Evolutionary conservation across 345 rosid species (phyloP).

Genomic region (Eucalyptus polybractea): DNA sequence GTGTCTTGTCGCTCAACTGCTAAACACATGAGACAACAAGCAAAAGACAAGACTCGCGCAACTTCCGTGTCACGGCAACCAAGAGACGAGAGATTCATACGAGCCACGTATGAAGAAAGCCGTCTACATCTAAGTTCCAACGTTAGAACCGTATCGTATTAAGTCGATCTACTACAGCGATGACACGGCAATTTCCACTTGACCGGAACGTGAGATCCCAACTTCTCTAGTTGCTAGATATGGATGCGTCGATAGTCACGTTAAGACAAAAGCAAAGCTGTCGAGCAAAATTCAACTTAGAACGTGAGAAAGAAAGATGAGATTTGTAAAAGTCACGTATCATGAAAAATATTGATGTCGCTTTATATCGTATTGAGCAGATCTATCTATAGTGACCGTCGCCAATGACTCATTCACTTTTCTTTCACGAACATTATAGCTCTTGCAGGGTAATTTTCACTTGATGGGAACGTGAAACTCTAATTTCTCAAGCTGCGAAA

Average conservation of each 20-base stretch:
- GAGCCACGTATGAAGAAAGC: background rate
- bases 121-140: background rate
- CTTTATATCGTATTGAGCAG: no score
- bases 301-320: accelerated
- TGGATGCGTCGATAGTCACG: background rate
- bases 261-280: background rate
- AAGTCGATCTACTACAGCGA: background rate
- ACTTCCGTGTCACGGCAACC: background rate
- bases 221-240: background rate
- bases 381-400: accelerated
- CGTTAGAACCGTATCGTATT: background rate
- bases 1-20: background rate
- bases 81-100: background rate
- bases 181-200: background rate
- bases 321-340: background rate
- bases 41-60: background rate
- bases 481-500: background rate
- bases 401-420: background rate
- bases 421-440: background rate
- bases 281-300: background rate
- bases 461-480: background rate
- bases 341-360: background rate
- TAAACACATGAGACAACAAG: background rate
- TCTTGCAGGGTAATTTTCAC: background rate
- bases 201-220: background rate